Base-by-base conservation (phyloP, 2,329 filamentous ascomycete genomes). In the Ampelomyces quisqualis region DNA sequence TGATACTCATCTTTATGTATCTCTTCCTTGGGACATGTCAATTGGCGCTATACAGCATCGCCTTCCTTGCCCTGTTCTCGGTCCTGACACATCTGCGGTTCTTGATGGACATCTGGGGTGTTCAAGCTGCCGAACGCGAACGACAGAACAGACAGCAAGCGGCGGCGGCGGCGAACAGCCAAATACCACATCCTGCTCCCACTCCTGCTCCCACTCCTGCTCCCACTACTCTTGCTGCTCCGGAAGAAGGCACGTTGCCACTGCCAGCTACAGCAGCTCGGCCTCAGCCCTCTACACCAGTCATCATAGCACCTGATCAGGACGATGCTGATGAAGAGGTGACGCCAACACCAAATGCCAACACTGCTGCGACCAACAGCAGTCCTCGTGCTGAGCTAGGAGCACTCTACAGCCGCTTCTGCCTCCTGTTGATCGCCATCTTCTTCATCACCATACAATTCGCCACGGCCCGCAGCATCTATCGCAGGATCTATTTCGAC, bases 81-180 rank as follows among this genome's bases (percentile, higher is more conserved):
- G 78, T 82, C 17, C 77, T 77, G 42, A 78, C 83, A 40, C 80
- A 80, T 21, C 81, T 84, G 70, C 77, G 79, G 37, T 84, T 85
- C 51, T 70, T 84, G 56, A 79, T 82, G 70, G 80, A 84, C 38
- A 80, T 85, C n/a, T 84, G 80, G 81, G 74, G 75, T 14, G 77
- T 82, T 2, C 81, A 84, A 57, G 77, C 72, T 17, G 75, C 76
- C 3, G 74, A 77, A 45, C 64, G 70, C 14, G 65, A 65, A 31
- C 62, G 69, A 32, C 60, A 64, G 42, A 70, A 73, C 38, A 64
- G 75, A 45, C 71, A 76, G 46, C 65, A 70, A 38, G 70, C 72
- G 31, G 43, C 60, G 3, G 43, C 50, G 14, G 43, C 56, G n/a
- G 44, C 57, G 23, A 46, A n/a, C 48, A 53, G 33, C 47, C 55